phyloP scores from a whole-genome alignment of 345 rosid genomes.

The Ailanthus altissimus region DNA sequence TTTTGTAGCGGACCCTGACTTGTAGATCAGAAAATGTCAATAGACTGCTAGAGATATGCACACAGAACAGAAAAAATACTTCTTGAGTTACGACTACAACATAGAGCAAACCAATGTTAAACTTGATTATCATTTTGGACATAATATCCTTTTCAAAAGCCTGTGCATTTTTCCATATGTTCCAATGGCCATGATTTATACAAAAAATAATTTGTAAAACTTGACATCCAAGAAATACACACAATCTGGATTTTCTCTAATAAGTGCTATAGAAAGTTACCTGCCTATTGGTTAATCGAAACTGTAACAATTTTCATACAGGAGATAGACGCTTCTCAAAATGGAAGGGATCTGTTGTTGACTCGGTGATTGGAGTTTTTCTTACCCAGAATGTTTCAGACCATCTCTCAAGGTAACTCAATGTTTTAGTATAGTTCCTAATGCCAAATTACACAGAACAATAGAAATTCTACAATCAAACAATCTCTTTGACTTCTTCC shows the following conservation, averaged over 20 bases:
- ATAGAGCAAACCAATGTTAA: not conserved
- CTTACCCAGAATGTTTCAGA: constrained; percentile 96
- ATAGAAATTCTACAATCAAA: constrained; percentile 17
- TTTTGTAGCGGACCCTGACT: not conserved
- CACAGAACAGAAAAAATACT: not conserved
- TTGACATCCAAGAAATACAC: not conserved
- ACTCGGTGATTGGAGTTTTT: constrained; percentile 94
- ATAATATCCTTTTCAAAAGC: not conserved
- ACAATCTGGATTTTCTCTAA: not conserved
- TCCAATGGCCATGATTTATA: not conserved
- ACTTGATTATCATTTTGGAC: no score
- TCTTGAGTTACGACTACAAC: not conserved
- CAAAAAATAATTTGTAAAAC: not conserved
- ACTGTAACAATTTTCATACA: constrained; percentile 33
- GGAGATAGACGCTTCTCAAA: constrained; percentile 96
- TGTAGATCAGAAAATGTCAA: not conserved
- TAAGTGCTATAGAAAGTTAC: not conserved
- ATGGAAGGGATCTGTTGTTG: constrained; percentile 99
- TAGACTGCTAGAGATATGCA: not conserved
- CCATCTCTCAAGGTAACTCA: constrained; percentile 85
- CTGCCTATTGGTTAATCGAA: not conserved
- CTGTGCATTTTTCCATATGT: not conserved
- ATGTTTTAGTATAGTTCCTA: constrained; percentile 12
- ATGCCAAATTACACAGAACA: constrained; percentile 3
- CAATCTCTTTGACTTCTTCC: constrained; percentile 23